Base-by-base conservation (phyloP, 257 asterid genomes). In the Penstemon barbatus region DNA sequence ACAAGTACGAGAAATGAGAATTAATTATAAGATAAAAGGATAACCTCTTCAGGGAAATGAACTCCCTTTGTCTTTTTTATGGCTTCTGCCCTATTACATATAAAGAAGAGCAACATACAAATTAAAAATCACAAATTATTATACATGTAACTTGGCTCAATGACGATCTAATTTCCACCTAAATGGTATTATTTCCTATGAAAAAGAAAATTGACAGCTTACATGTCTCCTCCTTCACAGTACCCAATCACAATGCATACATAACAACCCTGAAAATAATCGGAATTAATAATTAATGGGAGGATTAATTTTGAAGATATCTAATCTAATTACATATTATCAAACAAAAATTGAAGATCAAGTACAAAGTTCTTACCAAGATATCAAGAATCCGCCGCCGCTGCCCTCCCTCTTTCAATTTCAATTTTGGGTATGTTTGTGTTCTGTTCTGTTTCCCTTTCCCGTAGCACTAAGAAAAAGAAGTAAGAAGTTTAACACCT, bases 171-270 rank as follows among this genome's bases (percentile, higher is more conserved):
- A 42, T 18, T 48, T 19, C n/a, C n/a, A 43, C 44, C 37, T 49
- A 33, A 63, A 50, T 19, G 48, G 10, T 50, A 49, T 40, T 33
- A 68, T 6, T 52, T 33, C 51, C 8, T 55, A 49, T 13, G 38
- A 44, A 67, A n/a, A 70, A 69, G 41, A 69, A 68, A 25, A 25
- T 25, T 25, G 33, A 76, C 72, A 74, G 80, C 98, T 87, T 84
- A 94, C 99, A 94, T 86, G 75, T 94, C 99, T 74, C 99, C 99
- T 70, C 97, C 99, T 84, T 94, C 99, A 71, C 99, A 94, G 79
- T 91, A 91, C 51, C 98, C 98, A 40, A 94, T 86, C 69, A 94
- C 90, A 73, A 94, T 94, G 95, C 99, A 94, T 70, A 94, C 99
- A 68, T 85, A 91, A 78, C 98, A 94, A 72, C 98, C 99, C 99